phyloP scores from a whole-genome alignment of 805 yeast genomes.

The Candida railenensis region DNA sequence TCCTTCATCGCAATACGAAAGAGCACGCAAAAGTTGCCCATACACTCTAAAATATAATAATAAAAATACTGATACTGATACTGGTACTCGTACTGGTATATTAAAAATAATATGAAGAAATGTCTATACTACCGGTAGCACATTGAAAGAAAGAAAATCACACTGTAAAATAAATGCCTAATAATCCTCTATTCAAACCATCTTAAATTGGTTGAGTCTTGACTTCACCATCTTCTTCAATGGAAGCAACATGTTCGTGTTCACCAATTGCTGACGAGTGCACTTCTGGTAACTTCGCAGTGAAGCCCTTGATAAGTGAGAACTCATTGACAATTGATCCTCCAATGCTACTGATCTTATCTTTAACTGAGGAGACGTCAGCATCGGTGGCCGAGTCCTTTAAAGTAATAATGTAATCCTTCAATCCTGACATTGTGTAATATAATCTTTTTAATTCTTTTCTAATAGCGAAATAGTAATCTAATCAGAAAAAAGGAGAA shows the following conservation, averaged over 20 bases:
- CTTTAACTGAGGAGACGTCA: constrained; percentile 44
- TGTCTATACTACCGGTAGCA: background rate
- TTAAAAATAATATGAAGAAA: no score
- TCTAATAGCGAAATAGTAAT: no score
- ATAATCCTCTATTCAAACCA: background rate
- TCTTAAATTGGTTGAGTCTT: constrained; percentile 30
- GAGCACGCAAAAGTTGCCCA: no score
- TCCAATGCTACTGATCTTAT: constrained; percentile 49
- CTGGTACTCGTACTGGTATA: no score
- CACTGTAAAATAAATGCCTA: background rate
- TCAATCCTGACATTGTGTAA: constrained; percentile 20
- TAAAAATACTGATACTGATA: no score
- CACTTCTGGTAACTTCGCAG: constrained; percentile 53
- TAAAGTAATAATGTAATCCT: constrained; percentile 44
- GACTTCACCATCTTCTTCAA: constrained; percentile 72
- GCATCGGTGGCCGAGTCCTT: constrained; percentile 43
- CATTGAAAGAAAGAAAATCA: no score
- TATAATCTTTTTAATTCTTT: background rate
- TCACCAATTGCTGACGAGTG: constrained; percentile 47
- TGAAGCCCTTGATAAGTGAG: constrained; percentile 64
- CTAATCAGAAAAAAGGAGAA: no score
- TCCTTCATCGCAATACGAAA: background rate
- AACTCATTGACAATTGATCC: constrained; percentile 63
- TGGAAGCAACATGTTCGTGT: constrained; percentile 52
- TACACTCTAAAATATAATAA: no score